Percentiles rank a stretch among this genome's conserved stretches.
Conservation (phyloP, 768 basidiomycete species). For the Neoboletus subvelutipes region DNA sequence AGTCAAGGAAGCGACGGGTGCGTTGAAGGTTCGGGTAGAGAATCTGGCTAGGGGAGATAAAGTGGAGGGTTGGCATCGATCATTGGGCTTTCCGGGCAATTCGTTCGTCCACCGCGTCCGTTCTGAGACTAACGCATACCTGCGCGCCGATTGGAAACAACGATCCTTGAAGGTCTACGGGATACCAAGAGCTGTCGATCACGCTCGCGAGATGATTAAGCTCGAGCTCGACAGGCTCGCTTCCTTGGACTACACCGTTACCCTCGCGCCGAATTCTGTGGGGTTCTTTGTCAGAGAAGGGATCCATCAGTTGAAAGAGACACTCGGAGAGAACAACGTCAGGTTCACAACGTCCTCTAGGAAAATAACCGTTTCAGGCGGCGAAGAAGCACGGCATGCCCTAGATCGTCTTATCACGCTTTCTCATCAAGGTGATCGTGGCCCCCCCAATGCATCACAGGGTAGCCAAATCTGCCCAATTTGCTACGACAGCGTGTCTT, state of each 20-base stretch:
- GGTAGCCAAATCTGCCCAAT: conserved; percentile 45
- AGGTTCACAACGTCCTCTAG: conserved; percentile 41
- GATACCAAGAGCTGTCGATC: conserved; percentile 36
- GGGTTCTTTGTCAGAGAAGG: conserved; percentile 54
- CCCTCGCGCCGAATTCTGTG: conserved; percentile 40
- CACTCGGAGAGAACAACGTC: conserved; percentile 55
- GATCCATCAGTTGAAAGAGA: conserved; percentile 48
- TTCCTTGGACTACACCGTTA: conserved; percentile 41
- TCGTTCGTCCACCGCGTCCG: conserved; percentile 38
- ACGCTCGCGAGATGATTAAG: conserved; percentile 45
- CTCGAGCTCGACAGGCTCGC: conserved; percentile 48
- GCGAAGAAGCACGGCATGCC: conserved; percentile 52
- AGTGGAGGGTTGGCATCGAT: conserved; percentile 52
- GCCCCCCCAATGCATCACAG: background rate
- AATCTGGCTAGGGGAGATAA: conserved; percentile 50
- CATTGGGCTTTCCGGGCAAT: conserved; percentile 31
- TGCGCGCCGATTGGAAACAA: conserved; percentile 47
- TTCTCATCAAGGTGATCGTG: conserved; percentile 29
- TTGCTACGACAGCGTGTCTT: conserved; percentile 45
- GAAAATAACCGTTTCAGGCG: conserved; percentile 52
- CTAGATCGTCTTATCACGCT: conserved; percentile 45
- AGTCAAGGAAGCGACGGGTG: conserved; percentile 52
- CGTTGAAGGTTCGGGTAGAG: conserved; percentile 61
- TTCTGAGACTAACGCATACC: conserved; percentile 39
- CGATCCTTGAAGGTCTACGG: conserved; percentile 49